Evolutionary conservation across 306 rosid species (phyloP), one percentile per base, ranked within the genome.

Genomic region (Dryas octopetala): DNA sequence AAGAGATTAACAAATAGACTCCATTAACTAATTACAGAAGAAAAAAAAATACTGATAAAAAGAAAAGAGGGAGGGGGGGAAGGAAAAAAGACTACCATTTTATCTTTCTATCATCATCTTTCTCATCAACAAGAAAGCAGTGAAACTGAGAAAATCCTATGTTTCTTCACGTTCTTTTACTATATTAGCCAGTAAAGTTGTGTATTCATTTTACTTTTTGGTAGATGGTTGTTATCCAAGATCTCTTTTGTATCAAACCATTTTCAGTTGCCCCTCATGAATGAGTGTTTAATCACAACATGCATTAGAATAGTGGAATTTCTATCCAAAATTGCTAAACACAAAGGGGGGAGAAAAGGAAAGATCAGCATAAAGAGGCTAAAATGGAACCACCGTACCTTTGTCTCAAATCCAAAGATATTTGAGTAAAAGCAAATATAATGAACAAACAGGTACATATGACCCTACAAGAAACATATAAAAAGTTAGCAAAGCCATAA

Each of bases 361-460:
- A 49, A 66, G 11, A 47, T 14, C 47, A 32, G 41, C 43, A 15
- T 8, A 9, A 52, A 9, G 9, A 12, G 9, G 4, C 7, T 69
- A 41, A 51, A 69, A 28, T 47, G 9, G 5, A 38, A 19, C 61
- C 46, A 74, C 16, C 80, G 32, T 82, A 95, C 96, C 98, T 95
- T 91, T 41, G 98, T 95, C 87, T 95, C 98, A 78, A 80, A 95
- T 64, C 98, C 98, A 59, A 95, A 95, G 71, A 95, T 91, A 85
- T 95, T 95, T 0, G 98, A 91, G 85, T 95, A 95, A 85, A 95
- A 91, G 91, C 98, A 95, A 62, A 95, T 85, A 68, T 80, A 76
- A 77, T 83, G 88, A 50, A 84, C 79, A 80, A 95, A 95, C 79
- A 91, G 91, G 84, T 91, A 95, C 98, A 95, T 90, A 83, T 95